Evolutionary conservation across 495 filamentous ascomycete species (phyloP).

Genomic region (Aspergillus incahuasiensis): DNA sequence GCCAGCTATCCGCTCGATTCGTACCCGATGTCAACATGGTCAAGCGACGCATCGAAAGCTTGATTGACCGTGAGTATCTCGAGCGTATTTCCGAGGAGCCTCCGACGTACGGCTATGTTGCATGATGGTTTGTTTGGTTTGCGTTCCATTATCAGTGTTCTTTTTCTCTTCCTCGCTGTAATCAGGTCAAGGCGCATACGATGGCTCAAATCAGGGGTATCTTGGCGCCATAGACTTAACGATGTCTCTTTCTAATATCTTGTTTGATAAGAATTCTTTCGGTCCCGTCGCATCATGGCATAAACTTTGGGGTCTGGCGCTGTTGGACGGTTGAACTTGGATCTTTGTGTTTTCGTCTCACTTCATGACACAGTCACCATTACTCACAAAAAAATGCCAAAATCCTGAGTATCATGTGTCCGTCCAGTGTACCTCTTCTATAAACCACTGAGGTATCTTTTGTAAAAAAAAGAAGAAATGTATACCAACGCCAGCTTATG

Average conservation of each 20-base stretch:
- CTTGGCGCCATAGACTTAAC: not conserved
- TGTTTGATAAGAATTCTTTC: not conserved
- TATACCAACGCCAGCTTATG: conserved; percentile 6
- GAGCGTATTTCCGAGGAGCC: conserved; percentile 72
- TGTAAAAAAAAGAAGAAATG: not conserved
- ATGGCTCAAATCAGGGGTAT: not conserved
- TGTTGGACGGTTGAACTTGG: not conserved
- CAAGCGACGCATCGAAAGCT: conserved; percentile 88
- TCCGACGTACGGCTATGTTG: conserved; percentile 75
- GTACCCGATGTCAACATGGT: conserved; percentile 85
- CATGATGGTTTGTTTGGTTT: conserved; percentile 33
- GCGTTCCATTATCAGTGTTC: not conserved
- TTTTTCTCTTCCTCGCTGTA: not conserved
- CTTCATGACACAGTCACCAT: too few relatives aligned
- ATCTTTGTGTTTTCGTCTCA: not conserved
- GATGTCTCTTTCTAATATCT: not conserved
- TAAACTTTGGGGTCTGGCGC: not conserved
- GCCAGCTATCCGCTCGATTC: conserved; percentile 73
- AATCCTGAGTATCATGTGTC: not conserved
- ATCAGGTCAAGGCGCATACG: not conserved
- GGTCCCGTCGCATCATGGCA: not conserved
- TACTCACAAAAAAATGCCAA: too few relatives aligned
- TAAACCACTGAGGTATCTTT: conserved; percentile 4
- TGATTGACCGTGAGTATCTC: conserved; percentile 92
- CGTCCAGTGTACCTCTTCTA: not conserved